Percentiles rank a stretch among this genome's conserved stretches.
Evolutionary conservation across 352 stramenopile genomes (phyloP).

Genomic region (Globisporangium carolinianum): DNA sequence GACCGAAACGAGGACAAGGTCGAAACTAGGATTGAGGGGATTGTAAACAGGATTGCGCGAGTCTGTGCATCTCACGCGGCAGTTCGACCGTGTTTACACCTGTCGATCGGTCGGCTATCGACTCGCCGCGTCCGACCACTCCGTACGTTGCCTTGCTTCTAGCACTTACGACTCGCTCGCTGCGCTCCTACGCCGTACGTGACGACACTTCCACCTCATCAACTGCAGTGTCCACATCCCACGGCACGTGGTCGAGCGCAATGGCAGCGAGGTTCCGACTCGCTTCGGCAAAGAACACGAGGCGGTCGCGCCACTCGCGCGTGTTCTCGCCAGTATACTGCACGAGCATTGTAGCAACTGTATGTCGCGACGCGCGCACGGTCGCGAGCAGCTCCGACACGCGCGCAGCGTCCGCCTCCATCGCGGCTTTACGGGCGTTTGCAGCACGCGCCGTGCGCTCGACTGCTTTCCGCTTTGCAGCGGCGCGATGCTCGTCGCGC

Average conservation of each 20-base stretch:
- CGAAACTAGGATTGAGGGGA: too few relatives aligned
- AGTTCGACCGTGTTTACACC: too few relatives aligned
- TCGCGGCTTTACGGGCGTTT: not conserved
- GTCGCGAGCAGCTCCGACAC: constrained; percentile 2
- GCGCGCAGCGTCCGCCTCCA: not conserved
- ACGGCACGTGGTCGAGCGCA: constrained; percentile 2
- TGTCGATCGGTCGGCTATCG: too few relatives aligned
- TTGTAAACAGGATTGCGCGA: too few relatives aligned
- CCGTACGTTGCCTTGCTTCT: too few relatives aligned
- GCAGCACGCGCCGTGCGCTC: not conserved
- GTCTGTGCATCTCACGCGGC: too few relatives aligned
- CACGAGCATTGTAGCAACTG: constrained; percentile 5
- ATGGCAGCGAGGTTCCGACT: constrained; percentile 12
- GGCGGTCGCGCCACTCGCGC: constrained; percentile 5
- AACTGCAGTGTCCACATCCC: too few relatives aligned
- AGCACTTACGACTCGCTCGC: too few relatives aligned
- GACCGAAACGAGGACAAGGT: too few relatives aligned
- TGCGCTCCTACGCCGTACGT: too few relatives aligned
- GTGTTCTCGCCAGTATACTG: constrained; percentile 5
- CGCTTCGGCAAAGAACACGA: constrained; percentile 9
- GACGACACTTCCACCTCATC: too few relatives aligned
- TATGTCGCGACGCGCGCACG: not conserved
- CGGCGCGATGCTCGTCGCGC: not conserved
- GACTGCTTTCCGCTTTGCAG: not conserved
- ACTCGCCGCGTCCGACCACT: too few relatives aligned